Percentiles rank a stretch among this genome's conserved stretches.
Conservation (phyloP, 129 eudicot genomes). For the Calendula officinalis region DNA sequence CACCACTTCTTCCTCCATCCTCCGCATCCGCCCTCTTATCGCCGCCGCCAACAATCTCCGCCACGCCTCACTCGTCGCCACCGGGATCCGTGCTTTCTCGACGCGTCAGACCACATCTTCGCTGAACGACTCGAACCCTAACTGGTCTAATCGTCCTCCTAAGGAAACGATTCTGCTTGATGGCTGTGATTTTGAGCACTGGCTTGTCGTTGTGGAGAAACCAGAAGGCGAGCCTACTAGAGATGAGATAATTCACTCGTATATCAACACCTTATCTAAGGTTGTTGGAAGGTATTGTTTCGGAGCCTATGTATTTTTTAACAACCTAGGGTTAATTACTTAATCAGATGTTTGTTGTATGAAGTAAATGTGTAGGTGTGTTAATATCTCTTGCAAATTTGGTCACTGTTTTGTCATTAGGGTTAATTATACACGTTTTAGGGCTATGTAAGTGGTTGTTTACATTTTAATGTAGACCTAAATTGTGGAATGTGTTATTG, state of each 20-base stretch:
- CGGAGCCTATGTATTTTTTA: not conserved
- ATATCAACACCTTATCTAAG: slow-evolving; percentile 67
- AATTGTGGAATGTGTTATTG: slow-evolving; percentile 1
- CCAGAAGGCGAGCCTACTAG: slow-evolving; percentile 76
- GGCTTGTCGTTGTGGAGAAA: slow-evolving; percentile 81
- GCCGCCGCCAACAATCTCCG: slow-evolving; percentile 33
- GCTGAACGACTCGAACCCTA: slow-evolving; percentile 79
- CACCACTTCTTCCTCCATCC: slow-evolving; percentile 34
- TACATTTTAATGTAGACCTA: not conserved
- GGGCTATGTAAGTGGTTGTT: not conserved
- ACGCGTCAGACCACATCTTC: slow-evolving; percentile 62
- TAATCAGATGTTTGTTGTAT: not conserved
- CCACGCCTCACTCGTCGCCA: slow-evolving; percentile 28
- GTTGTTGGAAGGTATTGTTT: slow-evolving; percentile 61
- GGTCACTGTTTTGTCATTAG: not conserved
- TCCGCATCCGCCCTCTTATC: slow-evolving; percentile 58
- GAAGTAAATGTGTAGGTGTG: not conserved
- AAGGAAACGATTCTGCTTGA: slow-evolving; percentile 91
- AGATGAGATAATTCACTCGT: slow-evolving; percentile 73
- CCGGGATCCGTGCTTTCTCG: slow-evolving; percentile 43
- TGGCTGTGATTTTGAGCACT: slow-evolving; percentile 95
- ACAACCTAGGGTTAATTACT: not conserved
- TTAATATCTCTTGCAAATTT: not conserved
- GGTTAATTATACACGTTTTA: not conserved
- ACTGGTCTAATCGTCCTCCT: slow-evolving; percentile 90